Conservation (phyloP, 345 rosid genomes). For the Mangifera indica region DNA sequence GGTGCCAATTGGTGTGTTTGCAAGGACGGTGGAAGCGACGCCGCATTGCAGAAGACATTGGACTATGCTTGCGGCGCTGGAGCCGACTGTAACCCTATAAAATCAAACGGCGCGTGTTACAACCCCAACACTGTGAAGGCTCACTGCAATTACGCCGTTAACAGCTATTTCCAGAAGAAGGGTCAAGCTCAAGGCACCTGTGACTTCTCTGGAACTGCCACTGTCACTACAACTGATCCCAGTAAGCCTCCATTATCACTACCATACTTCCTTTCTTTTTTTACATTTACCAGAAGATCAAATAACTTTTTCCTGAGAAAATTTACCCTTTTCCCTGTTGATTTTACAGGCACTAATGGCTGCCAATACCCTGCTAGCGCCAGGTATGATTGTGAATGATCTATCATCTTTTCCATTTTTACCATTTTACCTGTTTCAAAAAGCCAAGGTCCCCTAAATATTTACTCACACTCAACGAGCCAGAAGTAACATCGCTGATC, state of each 20-base stretch:
- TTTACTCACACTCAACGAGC: too few relatives aligned
- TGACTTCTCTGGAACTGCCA: slow-evolving; percentile 76
- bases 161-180: slow-evolving; percentile 85
- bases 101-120: slow-evolving; percentile 58
- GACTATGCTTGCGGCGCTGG: slow-evolving; percentile 98
- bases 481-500: too few relatives aligned
- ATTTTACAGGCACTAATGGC: slow-evolving; percentile 37
- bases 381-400: slow-evolving; percentile 31
- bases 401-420: not conserved
- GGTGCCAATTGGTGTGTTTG: slow-evolving; percentile 86
- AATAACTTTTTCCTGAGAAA: not conserved
- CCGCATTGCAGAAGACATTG: slow-evolving; percentile 66
- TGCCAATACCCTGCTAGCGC: slow-evolving; percentile 48
- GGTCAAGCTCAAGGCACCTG: slow-evolving; percentile 70
- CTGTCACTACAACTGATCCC: slow-evolving; percentile 49
- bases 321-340: slow-evolving; percentile 10
- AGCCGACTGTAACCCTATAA: slow-evolving; percentile 78
- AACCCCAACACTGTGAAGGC: slow-evolving; percentile 70
- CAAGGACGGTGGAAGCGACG: slow-evolving; percentile 53
- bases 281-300: not conserved
- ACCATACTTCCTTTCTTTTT: too few relatives aligned
- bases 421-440: too few relatives aligned
- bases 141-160: slow-evolving; percentile 85
- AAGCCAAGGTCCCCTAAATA: too few relatives aligned
- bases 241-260: slow-evolving; percentile 33